These are phyloP conservation scores for Avena atlantica DNA, from an alignment of 176 grass and related monocot genomes.

Conservation along the genomic window DNA sequence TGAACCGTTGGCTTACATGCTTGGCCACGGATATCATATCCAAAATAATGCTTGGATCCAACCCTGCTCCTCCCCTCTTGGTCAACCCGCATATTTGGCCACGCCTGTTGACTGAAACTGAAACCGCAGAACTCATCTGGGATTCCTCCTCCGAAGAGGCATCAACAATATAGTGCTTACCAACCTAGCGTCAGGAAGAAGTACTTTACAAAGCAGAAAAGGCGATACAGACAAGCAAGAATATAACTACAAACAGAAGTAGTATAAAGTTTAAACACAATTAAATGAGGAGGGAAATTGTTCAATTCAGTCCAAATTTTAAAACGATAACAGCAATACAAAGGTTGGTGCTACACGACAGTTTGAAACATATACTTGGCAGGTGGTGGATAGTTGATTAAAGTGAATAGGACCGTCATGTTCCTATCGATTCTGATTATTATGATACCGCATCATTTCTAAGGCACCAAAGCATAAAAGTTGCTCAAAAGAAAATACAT, in stretches of 20 bases:
- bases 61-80: slow-evolving; percentile 72
- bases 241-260: not conserved
- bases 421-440: slow-evolving; percentile 10
- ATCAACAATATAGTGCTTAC: slow-evolving; percentile 81
- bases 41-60: slow-evolving; percentile 80
- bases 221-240: not conserved
- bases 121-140: slow-evolving; percentile 86
- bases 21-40: slow-evolving; percentile 90
- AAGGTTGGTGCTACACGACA: not conserved
- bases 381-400: not conserved
- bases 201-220: slow-evolving; percentile 13
- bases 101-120: slow-evolving; percentile 72
- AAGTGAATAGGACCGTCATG: slow-evolving; percentile 4
- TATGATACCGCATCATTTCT: slow-evolving; percentile 2
- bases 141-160: slow-evolving; percentile 87
- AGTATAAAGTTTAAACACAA: not conserved
- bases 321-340: not conserved
- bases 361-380: not conserved
- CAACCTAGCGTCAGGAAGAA: slow-evolving; percentile 57
- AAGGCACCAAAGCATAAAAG: not conserved
- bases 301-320: not conserved
- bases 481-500: not conserved
- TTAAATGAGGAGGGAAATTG: not conserved
- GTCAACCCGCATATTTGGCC: slow-evolving; percentile 79
- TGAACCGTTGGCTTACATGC: slow-evolving; percentile 65